Base-by-base conservation (phyloP, 441 rosid genomes). In the Pelargonium exstipulatum region DNA sequence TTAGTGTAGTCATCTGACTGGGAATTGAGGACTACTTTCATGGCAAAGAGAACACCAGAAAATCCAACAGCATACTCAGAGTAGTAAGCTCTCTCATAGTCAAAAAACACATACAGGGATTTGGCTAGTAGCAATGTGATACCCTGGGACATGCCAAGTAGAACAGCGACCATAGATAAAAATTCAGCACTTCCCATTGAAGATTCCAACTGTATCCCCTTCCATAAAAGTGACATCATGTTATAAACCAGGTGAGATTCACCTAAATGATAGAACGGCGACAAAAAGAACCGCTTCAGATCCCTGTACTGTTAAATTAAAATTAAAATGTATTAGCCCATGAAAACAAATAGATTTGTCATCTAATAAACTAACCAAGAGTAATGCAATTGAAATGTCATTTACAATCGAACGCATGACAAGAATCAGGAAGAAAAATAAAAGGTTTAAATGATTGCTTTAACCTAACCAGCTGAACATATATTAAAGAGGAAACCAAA, bases 151-250 rank as follows among this genome's bases (percentile, higher is more conserved):
- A 91, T 82, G 58, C 85, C 87, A 55, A 93, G 78, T 20, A 93
- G 78, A 0, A 85, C 68, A 37, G 84, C 80, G 20, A 88, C 80
- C 92, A 88, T 91, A 2, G 90, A 84, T 29, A 91, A 91, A 77
- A 93, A 93, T 74, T 89, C 86, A 17, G 80, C 62, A 76, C 96
- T 93, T 76, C 97, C 98, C 97, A 93, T 83, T 5, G 90, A 80
- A 10, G 86, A 83, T 82, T 93, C 98, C 75, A 93, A 79, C 66
- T 82, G 91, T 46, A 85, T 74, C 55, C 98, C 98, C 85, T 93
- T 93, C 98, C 98, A 93, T 58, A 93, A 76, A 42, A 93, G 88
- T 0, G 98, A 91, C 74, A 83, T 82, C 98, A 93, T 91, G 79
- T 93, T 93, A 83, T 86, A 93, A 35, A 86, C 81, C 62, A 93